Evolutionary conservation across 164 flowering plant species (phyloP), one percentile per base, ranked within the genome.

Genomic region (Liquidambar formosana): DNA sequence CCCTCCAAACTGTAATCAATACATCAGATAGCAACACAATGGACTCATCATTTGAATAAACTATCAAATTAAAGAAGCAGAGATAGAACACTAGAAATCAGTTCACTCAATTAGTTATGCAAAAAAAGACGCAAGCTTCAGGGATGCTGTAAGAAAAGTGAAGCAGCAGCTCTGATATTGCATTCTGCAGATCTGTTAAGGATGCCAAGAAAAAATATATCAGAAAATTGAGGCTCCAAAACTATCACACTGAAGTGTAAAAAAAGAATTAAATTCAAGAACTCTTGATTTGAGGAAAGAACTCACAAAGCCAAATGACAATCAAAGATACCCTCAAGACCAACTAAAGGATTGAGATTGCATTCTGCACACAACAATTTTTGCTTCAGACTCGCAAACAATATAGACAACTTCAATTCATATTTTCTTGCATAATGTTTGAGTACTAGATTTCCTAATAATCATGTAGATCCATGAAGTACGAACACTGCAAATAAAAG

Each of bases 311-410:
- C 38, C 28, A 28, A 60, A 6, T 8, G 28, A 41, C 8, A 16
- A 8, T 22, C 21, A 49, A 12, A 18, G 57, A 33, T 27, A 27
- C 53, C 53, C 1, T 18, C 0, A n/a, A 5, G 49, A 25, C 38
- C 45, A 10, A 4, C 25, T 67, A 64, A 83, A n/a, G 85, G 85
- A 66, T 71, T 86, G 74, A 88, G 83, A 80, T 89, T 89, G 84
- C 94, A 89, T 48, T 88, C 89, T 52, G 48, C 9, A 58, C 19
- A 41, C 56, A 57, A 64, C 56, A 56, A 58, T 12, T 26, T n/a
- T 27, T n/a, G 13, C 8, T 48, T 60, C 18, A 41, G 25, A 47
- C 21, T 10, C n/a, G 26, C 23, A 9, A 57, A 57, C 2, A 25
- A 25, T 12, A 22, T 26, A 57, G 5, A 33, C 2, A 2, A 33